Evolutionary conservation across 805 yeast genomes (phyloP).

Genomic region (Yarrowia alimentaria): DNA sequence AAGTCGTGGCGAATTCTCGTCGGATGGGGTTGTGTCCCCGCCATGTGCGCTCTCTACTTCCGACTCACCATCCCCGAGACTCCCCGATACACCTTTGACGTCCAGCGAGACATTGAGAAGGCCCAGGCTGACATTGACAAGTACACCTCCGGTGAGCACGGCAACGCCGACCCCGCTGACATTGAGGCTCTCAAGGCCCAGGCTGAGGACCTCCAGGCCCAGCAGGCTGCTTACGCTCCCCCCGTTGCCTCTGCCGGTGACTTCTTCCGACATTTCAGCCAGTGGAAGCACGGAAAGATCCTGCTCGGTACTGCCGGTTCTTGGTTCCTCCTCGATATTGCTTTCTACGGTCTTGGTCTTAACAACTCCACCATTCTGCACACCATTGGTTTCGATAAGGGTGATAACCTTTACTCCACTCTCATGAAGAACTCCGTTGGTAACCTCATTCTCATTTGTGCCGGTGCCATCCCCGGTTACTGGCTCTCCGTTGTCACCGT

Average conservation of each 20-base stretch:
- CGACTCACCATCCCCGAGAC: constrained; percentile 94
- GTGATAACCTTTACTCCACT: constrained; percentile 61
- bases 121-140: constrained; percentile 46
- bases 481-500: constrained; percentile 56
- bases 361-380: constrained; percentile 52
- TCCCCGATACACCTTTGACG: constrained; percentile 85
- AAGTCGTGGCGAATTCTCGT: constrained; percentile 91
- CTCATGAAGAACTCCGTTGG: constrained; percentile 58
- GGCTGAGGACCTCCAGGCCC: constrained; percentile 53
- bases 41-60: constrained; percentile 74
- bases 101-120: constrained; percentile 45
- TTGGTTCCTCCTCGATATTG: constrained; percentile 66
- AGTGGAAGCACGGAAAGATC: constrained; percentile 86
- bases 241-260: constrained; percentile 81
- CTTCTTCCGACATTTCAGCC: constrained; percentile 67
- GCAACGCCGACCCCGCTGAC: constrained; percentile 51
- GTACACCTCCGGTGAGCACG: constrained; percentile 48
- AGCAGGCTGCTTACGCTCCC: constrained; percentile 43
- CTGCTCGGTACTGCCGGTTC: constrained; percentile 54
- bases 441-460: constrained; percentile 88
- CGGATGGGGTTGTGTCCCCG: constrained; percentile 91
- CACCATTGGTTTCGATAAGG: constrained; percentile 55
- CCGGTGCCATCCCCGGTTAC: constrained; percentile 75
- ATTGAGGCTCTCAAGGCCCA: constrained; percentile 48
- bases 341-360: constrained; percentile 63